Percentiles rank a stretch among this genome's conserved stretches.
Evolutionary conservation across 2,329 filamentous ascomycete genomes (phyloP).

Genomic region (Zelopaecilomyces penicillatus): DNA sequence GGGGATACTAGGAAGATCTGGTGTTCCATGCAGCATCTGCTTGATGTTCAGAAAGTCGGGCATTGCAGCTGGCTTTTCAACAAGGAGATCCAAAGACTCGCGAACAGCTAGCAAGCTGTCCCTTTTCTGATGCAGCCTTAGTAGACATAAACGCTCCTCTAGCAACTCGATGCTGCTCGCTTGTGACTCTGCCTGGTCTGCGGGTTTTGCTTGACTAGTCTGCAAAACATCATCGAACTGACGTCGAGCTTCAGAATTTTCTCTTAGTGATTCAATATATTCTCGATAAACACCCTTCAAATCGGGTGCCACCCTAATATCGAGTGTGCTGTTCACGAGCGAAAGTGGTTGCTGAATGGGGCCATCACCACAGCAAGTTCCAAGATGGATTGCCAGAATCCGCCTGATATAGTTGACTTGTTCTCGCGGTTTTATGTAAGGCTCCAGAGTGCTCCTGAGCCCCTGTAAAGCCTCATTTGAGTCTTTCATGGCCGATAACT

Average conservation of each 20-base stretch:
- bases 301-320: slow-evolving; percentile 27
- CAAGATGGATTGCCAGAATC: slow-evolving; percentile 45
- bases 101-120: slow-evolving; percentile 42
- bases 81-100: slow-evolving; percentile 41
- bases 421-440: slow-evolving; percentile 49
- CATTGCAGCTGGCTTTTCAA: slow-evolving; percentile 43
- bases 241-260: slow-evolving; percentile 42
- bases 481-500: slow-evolving; percentile 18
- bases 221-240: slow-evolving; percentile 35
- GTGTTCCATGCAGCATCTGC: slow-evolving; percentile 36
- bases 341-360: slow-evolving; percentile 38
- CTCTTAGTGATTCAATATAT: slow-evolving; percentile 46
- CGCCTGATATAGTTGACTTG: slow-evolving; percentile 49
- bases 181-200: slow-evolving; percentile 13
- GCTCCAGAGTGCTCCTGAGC: slow-evolving; percentile 37
- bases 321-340: slow-evolving; percentile 33
- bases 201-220: slow-evolving; percentile 10
- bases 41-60: slow-evolving; percentile 42
- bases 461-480: slow-evolving; percentile 25
- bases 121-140: slow-evolving; percentile 44
- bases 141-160: slow-evolving; percentile 42
- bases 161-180: slow-evolving; percentile 22
- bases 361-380: slow-evolving; percentile 36
- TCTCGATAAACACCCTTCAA: slow-evolving; percentile 42
- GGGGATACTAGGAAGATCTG: slow-evolving; percentile 42